These are phyloP conservation scores for Eucalyptus pauciflora DNA, from an alignment of 345 rosid genomes.

Conservation along the genomic window DNA sequence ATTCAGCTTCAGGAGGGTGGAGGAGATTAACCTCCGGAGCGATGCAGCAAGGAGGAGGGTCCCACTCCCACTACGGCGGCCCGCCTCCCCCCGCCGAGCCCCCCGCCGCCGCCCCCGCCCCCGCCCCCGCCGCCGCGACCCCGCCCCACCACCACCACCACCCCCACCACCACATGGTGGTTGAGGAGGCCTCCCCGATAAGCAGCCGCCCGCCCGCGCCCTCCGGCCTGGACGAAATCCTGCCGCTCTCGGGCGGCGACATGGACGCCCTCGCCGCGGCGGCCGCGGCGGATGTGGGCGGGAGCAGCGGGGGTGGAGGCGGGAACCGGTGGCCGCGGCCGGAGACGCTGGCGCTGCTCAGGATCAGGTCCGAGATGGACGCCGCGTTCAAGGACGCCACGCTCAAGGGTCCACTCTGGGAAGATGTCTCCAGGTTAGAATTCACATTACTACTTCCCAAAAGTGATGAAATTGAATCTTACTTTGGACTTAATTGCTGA, in stretches of 20 bases:
- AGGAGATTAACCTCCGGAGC: conserved; percentile 1
- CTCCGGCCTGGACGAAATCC: conserved; percentile 41
- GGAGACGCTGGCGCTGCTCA: conserved; percentile 74
- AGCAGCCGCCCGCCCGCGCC: conserved; percentile 79
- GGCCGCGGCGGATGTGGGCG: conserved; percentile 23
- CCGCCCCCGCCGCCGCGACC: background rate
- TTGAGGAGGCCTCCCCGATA: conserved; percentile 82
- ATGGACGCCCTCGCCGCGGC: conserved; percentile 12
- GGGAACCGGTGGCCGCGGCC: conserved; percentile 91
- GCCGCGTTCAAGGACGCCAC: conserved; percentile 71
- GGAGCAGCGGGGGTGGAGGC: conserved; percentile 16
- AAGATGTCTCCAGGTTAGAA: conserved; percentile 70
- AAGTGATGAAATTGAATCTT: background rate
- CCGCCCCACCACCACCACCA: conserved; percentile 8
- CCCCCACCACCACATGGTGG: conserved; percentile 25
- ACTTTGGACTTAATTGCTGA: background rate
- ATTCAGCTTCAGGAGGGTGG: conserved; percentile 9
- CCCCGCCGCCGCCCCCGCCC: background rate
- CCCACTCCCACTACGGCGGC: conserved; percentile 17
- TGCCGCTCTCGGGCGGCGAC: conserved; percentile 29
- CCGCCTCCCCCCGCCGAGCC: background rate
- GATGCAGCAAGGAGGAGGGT: conserved; percentile 20
- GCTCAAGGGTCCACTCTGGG: conserved; percentile 91
- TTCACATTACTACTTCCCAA: background rate
- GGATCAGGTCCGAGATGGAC: conserved; percentile 91